Percentiles rank a stretch among this genome's conserved stretches.
These are phyloP conservation scores for Fraxinus sp. DNA, from an alignment of 305 asterid genomes.

Conservation along the genomic window DNA sequence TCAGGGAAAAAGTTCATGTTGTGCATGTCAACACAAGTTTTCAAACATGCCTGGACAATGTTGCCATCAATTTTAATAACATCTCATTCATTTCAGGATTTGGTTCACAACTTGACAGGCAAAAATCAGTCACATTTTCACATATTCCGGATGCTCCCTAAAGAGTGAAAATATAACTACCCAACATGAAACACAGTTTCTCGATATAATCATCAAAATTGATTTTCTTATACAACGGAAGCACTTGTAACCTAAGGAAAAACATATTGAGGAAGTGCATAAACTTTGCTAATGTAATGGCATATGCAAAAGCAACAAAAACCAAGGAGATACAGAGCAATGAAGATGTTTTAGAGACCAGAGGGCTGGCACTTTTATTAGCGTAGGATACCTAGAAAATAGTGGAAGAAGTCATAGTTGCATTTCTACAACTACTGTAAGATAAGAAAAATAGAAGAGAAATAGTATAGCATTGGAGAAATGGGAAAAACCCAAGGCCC, in stretches of 20 bases:
- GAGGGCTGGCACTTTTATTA: not conserved
- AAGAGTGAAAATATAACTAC: not conserved
- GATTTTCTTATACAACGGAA: not conserved
- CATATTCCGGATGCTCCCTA: not conserved
- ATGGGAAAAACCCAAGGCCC: not conserved
- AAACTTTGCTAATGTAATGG: not conserved
- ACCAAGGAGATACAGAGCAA: not conserved
- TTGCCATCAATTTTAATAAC: slow-evolving; percentile 8
- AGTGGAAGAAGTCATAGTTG: not conserved
- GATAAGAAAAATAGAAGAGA: not conserved
- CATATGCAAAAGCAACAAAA: not conserved
- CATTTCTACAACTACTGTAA: not conserved
- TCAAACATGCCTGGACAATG: not conserved
- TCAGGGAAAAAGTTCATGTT: not conserved
- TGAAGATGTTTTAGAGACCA: not conserved
- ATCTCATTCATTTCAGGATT: not conserved
- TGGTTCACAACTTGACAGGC: not conserved
- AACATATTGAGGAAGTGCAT: not conserved
- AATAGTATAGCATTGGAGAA: not conserved
- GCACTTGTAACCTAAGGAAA: not conserved
- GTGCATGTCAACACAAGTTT: not conserved
- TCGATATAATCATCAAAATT: not conserved
- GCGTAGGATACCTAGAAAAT: not conserved
- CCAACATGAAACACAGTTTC: slow-evolving; percentile 10
- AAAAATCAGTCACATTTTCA: not conserved